Evolutionary conservation across 176 grass and related monocot species (phyloP).

Genomic region (Triticum urartu): DNA sequence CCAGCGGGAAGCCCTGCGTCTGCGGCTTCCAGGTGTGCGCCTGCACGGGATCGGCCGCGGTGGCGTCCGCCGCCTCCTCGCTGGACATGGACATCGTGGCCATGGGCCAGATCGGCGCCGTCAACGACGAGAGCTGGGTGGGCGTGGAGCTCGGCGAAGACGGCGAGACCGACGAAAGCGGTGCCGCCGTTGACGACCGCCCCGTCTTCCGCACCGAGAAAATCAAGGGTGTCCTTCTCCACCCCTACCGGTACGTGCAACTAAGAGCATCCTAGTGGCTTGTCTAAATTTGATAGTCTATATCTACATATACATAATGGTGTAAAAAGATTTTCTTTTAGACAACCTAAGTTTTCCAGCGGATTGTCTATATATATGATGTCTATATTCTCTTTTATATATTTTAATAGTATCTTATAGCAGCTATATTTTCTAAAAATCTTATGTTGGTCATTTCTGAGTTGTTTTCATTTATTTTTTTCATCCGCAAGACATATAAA

Average conservation of each 20-base stretch:
- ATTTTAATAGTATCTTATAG: too few species aligned
- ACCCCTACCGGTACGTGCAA: conserved; percentile 46
- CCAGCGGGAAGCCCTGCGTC: neutral
- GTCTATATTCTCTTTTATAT: too few species aligned
- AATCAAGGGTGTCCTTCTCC: conserved; percentile 53
- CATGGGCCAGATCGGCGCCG: conserved; percentile 40
- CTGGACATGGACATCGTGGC: conserved; percentile 50
- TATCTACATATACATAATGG: too few species aligned
- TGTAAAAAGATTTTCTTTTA: too few species aligned
- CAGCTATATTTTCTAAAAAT: too few species aligned
- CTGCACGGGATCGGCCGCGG: conserved; percentile 47
- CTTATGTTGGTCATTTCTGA: too few species aligned
- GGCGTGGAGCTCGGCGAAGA: conserved; percentile 51
- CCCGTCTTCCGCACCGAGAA: conserved; percentile 64
- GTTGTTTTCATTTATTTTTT: too few species aligned
- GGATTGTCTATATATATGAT: too few species aligned
- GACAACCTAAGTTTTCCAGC: too few species aligned
- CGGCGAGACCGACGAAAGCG: conserved; percentile 19
- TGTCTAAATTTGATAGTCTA: too few species aligned
- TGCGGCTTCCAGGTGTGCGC: conserved; percentile 63
- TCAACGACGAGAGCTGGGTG: conserved; percentile 51
- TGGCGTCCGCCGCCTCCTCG: conserved; percentile 48
- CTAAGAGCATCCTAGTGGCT: too few species aligned
- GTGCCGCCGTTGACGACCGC: conserved; percentile 43
- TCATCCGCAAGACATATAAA: too few species aligned